These are phyloP conservation scores for Eucalyptus melliodora DNA, from an alignment of 345 rosid genomes.

Conservation along the genomic window DNA sequence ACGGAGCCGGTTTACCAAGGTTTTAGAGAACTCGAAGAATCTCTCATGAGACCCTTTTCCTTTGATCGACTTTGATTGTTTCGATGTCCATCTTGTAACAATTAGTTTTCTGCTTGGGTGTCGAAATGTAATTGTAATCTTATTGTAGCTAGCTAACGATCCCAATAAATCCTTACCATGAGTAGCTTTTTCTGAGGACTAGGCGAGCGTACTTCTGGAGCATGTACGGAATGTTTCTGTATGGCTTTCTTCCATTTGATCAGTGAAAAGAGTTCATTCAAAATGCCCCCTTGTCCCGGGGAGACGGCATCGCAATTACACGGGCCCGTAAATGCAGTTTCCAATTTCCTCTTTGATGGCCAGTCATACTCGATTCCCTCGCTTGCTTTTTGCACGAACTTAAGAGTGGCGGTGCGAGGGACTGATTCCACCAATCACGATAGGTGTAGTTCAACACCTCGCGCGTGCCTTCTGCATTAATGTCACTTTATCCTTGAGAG, in stretches of 20 bases:
- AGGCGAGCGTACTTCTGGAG: not conserved
- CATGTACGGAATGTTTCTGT: not conserved
- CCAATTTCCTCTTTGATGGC: not conserved
- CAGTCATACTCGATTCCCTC: not conserved
- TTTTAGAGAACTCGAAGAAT: constrained; percentile 83
- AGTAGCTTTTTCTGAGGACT: not conserved
- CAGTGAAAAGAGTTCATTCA: not conserved
- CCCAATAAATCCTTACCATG: not conserved
- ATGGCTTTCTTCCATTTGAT: not conserved
- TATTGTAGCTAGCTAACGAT: not conserved
- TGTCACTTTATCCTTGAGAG: not conserved
- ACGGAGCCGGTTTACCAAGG: constrained; percentile 74
- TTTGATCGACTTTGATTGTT: constrained; percentile 25
- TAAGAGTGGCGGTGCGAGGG: not conserved
- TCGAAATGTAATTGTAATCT: not conserved
- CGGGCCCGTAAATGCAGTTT: not conserved
- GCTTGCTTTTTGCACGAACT: not conserved
- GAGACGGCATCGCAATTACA: not conserved
- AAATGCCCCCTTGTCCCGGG: not conserved
- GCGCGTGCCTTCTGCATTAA: not conserved
- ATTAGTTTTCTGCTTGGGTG: not conserved
- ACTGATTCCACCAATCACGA: not conserved
- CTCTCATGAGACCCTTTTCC: constrained; percentile 33
- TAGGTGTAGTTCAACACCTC: not conserved
- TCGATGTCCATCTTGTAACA: not conserved